Evolutionary conservation across 2,329 filamentous ascomycete species (phyloP), one percentile per base, ranked within the genome.

Genomic region (Curvularia sp.): DNA sequence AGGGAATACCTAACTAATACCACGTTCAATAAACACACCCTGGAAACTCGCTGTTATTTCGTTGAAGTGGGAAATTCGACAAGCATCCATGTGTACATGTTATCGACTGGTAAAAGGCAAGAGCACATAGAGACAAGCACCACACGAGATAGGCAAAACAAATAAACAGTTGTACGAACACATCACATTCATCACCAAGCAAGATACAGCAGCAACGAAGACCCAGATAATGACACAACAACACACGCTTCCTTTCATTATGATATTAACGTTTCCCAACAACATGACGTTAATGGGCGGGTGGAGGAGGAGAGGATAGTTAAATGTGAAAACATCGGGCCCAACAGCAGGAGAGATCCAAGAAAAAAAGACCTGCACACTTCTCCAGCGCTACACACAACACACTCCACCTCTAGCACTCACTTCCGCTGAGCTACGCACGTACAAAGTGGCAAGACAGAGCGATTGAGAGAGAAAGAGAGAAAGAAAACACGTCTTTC

Each of bases 241-340:
- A 49, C 50, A 49, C 43, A 55, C 31, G 43, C 51, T 58, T 55
- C 38, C 44, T 53, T 58, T 58, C 53, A 58, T 55, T 55, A 58
- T 33, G 54, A 33, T 58, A 58, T 58, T 58, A 58, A 54, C 55
- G 44, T 58, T 47, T 35, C 31, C 44, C 50, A 53, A 50, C 22
- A 41, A 26, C 24, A 30, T 13, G 33, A 53, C 54, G 54, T 57
- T 33, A 57, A 57, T 44, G 28, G 44, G 30, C 15, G 30, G 44
- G 15, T 35, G 33, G 47, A 39, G 15, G 47, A 39, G 15, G 44
- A 26, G 26, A 47, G 44, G 47, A 31, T 39, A 22, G n/a, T n/a
- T 24, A 42, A 51, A 51, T 24, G 24, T 35, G n/a, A 22, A 22
- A 22, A 33, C 18, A 13, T 30, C 28, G 12, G 20, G 22, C 44